Evolutionary conservation across 345 rosid species (phyloP).

Genomic region (Dipteronia dyeriana): DNA sequence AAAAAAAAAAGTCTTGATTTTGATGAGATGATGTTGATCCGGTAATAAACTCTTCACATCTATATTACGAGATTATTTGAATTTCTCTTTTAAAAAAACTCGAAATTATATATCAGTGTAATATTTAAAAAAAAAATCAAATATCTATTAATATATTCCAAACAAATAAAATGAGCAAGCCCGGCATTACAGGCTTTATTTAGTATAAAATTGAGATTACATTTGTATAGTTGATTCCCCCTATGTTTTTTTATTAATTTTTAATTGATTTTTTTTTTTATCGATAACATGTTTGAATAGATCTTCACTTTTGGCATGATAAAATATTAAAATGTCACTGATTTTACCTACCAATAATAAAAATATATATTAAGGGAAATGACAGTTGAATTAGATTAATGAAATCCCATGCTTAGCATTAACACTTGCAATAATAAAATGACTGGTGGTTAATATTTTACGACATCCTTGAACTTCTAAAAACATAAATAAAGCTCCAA

Average conservation of each 20-base stretch:
- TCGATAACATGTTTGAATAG: not conserved
- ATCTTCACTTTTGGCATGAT: not conserved
- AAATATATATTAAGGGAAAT: not conserved
- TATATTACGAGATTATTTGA: too few relatives aligned
- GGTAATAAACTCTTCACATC: too few relatives aligned
- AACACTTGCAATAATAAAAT: not conserved
- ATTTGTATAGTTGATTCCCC: not conserved
- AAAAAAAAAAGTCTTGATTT: too few relatives aligned
- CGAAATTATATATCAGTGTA: too few relatives aligned
- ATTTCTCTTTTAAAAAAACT: too few relatives aligned
- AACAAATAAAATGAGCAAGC: not conserved
- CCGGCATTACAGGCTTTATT: not conserved
- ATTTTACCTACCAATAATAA: not conserved
- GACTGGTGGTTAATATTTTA: not conserved
- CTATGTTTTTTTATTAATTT: not conserved
- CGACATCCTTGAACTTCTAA: not conserved
- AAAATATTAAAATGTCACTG: not conserved
- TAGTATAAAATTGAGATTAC: not conserved
- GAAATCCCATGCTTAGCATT: not conserved
- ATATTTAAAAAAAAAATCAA: too few relatives aligned
- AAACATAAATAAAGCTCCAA: not conserved
- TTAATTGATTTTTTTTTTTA: too few relatives aligned
- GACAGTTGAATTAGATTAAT: not conserved
- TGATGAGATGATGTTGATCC: too few relatives aligned
- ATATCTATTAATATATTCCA: too few relatives aligned